Base-by-base conservation (phyloP, 2,329 filamentous ascomycete genomes). In the Scedosporium minutisporum region DNA sequence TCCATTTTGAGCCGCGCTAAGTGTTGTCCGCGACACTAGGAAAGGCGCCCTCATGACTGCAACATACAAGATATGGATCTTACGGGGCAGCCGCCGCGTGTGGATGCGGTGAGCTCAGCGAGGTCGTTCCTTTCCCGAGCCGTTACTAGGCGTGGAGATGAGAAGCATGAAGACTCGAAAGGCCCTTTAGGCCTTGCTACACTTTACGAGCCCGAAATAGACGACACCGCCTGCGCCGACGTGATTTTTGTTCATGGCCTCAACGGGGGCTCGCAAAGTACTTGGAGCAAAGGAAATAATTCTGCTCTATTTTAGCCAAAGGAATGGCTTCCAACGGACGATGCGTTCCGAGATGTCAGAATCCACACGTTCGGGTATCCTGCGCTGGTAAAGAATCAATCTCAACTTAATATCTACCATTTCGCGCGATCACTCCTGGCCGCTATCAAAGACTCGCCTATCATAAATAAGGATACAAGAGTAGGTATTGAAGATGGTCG, bases 181-280 rank as follows among this genome's bases (percentile, higher is more conserved):
- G 69, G 69, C 1, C 65, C 68, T 1, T 33, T 70, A 12, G 70
- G 70, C 0, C 65, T 72, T 0, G 70, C 66, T 0, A 70, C 68
- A 0, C 41, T 71, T 3, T 57, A 65, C 3, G 63, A 65, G 1
- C 70, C 70, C 1, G 59, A 23, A 2, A 25, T 51, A 0, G 5
- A 57, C 9, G 63, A 44, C 18, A 60, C 67, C 0, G 25, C 25
- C 25, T 27, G 25, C 5, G 68, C 66, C 0, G 72, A 75, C 55
- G 42, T 74, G 1, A 67, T 77, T n/a, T 76, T 77, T 60, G 72
- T 77, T 4, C 75, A 77, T 66, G 73, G 74, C 1, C 67, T 77
- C 4, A 72, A 74, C 12, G 75, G 75, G 0, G 72, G 71, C 1
- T 73, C 71, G 0, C 61, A 65, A 14, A 73, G 70, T 44, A 76